Evolutionary conservation across 352 stramenopile species (phyloP), one percentile per base, ranked within the genome.

Genomic region (Pythium aquatile): DNA sequence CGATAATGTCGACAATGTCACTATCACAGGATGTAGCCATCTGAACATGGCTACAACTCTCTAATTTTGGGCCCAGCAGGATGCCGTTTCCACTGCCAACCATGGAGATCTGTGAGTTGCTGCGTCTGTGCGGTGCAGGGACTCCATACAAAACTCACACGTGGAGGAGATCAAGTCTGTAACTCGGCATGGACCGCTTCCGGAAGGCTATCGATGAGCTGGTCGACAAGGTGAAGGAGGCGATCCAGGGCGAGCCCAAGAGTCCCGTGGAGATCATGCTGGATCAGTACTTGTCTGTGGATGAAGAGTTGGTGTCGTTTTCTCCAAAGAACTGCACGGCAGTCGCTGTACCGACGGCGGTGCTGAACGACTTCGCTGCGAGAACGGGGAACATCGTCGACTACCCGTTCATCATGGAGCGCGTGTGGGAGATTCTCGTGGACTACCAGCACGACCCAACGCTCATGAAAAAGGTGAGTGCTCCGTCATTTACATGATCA

Each of bases 351-450:
- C 80, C 84, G 20, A 87, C 80, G 8, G 78, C 59, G 17, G 70
- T 77, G 13, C 66, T 91, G 64, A 83, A 77, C 28, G 81, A 92
- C 33, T 66, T 94, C 39, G 78, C 81, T 5, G 81, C 83, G 4
- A 70, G 83, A 32, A 90, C 81, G 2, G 75, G 78, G 42, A 93
- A 93, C 58, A 71, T 88, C 16, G 82, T 92, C 4, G 85, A 94
- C 64, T 89, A 84, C 56, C 77, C 77, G 11, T 85, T 77, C 69
- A 94, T 94, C 20, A 73, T 91, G 64, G 67, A 70, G 24, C 80
- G 83, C 29, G 76, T 94, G 35, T 91, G 85, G 83, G 78, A 87
- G 29, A 75, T 90, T 55, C 66, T 87, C 32, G 77, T 91, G 2
- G 74, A 91, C 24, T 63, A 77, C 14, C 72, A 90, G 46, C 60